Evolutionary conservation across 495 filamentous ascomycete species (phyloP), one percentile per base, ranked within the genome.

Genomic region (Penicillium tannophilum): DNA sequence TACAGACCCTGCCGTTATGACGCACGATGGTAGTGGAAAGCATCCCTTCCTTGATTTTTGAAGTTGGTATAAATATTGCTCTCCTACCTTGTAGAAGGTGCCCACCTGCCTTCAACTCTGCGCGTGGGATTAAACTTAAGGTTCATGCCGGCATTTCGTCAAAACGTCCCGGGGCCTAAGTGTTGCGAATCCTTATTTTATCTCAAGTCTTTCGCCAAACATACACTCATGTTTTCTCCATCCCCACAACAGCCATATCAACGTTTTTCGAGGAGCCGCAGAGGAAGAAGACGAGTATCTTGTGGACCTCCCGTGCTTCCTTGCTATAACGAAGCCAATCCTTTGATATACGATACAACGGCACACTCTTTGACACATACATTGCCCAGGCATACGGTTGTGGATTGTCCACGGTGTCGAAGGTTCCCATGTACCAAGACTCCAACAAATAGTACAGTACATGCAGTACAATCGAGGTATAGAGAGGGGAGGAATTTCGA

Each of bases 311-410:
- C 48, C 16, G 14, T 26, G 16, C 55, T 64, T 48, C 61, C 64
- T 6, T 64, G 49, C 54, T 70, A 68, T 36, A 62, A 55, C 42
- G 55, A 65, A 9, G 12, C 52, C 10, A 70, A 70, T 46, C 67
- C 67, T 12, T 58, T 63, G 17, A 58, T 68, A 10, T 57, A 54
- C 30, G 20, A 49, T 26, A 57, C 57, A 11, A 52, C 57, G 19
- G 53, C 62, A 5, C 67, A 70, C 17, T 70, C 67, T 6, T 61
- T 70, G 45, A 70, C 67, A 26, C 67, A 70, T 31, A 51, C 57
- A 26, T 62, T 62, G 52, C 65, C 64, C 6, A 55, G 48, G 30
- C 65, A 68, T 52, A 23, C 52, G 2, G 39, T 35, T 7, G 48
- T 50, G 2, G 55, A 60, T 35, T 68, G 67, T 53, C 45, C 63